These are phyloP conservation scores for Inga leiocalycina DNA, from an alignment of 306 rosid genomes.

Conservation along the genomic window DNA sequence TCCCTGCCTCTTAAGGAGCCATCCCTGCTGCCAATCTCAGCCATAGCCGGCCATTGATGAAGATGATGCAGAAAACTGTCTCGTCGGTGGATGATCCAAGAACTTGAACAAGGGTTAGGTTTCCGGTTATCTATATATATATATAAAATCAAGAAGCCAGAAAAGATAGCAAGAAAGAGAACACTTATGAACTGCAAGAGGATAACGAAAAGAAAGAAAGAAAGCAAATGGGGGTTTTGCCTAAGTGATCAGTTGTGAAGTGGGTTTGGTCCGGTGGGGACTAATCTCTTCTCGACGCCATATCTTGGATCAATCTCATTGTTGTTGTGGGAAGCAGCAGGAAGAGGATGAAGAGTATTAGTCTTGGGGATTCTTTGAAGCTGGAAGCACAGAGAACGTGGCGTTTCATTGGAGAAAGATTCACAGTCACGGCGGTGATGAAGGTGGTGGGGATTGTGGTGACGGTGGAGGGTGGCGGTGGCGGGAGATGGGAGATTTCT, in stretches of 20 bases:
- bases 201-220: conserved; percentile 9
- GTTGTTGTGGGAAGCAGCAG: conserved; percentile 10
- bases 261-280: conserved; percentile 98
- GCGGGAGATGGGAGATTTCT: background rate
- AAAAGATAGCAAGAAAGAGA: conserved; percentile 28
- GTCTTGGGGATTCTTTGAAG: conserved; percentile 46
- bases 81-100: conserved; percentile 25
- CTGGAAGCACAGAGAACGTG: conserved; percentile 70
- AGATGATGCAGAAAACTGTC: conserved; percentile 16
- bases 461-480: conserved; percentile 26
- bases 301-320: conserved; percentile 68
- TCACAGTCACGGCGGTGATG: conserved; percentile 44
- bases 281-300: conserved; percentile 82
- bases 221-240: conserved; percentile 15
- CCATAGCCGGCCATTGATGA: conserved; percentile 15
- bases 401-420: conserved; percentile 52
- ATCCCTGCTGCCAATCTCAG: conserved; percentile 30
- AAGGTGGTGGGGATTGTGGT: background rate
- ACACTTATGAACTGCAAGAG: conserved; percentile 20
- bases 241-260: conserved; percentile 73
- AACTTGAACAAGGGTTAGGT: conserved; percentile 19
- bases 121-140: background rate
- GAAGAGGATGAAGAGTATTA: conserved; percentile 11
- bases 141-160: background rate
- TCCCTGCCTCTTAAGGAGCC: background rate